phyloP scores from a whole-genome alignment of 768 basidiomycete species.

The Boletus eberwhitei region DNA sequence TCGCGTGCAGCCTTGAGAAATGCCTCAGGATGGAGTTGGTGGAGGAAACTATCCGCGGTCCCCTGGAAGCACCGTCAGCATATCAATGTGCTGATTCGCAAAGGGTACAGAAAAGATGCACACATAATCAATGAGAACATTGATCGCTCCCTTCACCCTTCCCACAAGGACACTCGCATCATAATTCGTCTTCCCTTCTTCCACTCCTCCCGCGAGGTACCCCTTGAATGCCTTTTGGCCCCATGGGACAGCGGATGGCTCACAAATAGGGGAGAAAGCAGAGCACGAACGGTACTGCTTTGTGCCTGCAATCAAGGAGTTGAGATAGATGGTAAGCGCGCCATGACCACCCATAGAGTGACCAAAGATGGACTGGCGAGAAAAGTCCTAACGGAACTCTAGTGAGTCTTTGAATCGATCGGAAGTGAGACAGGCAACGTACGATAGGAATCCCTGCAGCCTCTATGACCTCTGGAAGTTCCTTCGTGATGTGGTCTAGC shows the following conservation, averaged over 20 bases:
- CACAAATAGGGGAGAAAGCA: constrained; percentile 83
- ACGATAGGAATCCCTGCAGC: constrained; percentile 76
- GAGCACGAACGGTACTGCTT: constrained; percentile 82
- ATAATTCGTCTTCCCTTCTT: constrained; percentile 70
- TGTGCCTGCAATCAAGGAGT: constrained; percentile 47
- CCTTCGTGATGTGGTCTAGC: constrained; percentile 78
- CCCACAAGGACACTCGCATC: constrained; percentile 85
- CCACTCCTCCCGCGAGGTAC: constrained; percentile 72
- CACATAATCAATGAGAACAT: constrained; percentile 86
- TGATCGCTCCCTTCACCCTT: constrained; percentile 57
- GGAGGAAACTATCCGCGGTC: constrained; percentile 76
- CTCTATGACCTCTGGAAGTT: constrained; percentile 78
- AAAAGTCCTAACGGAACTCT: constrained; percentile 57
- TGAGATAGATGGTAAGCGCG: constrained; percentile 85
- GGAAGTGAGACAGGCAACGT: constrained; percentile 27
- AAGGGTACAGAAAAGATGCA: constrained; percentile 19
- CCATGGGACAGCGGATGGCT: constrained; percentile 87
- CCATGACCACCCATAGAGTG: constrained; percentile 99
- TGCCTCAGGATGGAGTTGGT: constrained; percentile 87
- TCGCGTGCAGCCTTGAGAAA: constrained; percentile 77
- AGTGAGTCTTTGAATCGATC: not conserved
- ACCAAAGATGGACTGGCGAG: constrained; percentile 84
- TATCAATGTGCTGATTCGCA: not conserved
- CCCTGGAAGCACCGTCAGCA: constrained; percentile 45
- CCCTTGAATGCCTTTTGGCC: constrained; percentile 88